phyloP scores from a whole-genome alignment of 75 land plant genomes.

The Ceratopteris richardii region DNA sequence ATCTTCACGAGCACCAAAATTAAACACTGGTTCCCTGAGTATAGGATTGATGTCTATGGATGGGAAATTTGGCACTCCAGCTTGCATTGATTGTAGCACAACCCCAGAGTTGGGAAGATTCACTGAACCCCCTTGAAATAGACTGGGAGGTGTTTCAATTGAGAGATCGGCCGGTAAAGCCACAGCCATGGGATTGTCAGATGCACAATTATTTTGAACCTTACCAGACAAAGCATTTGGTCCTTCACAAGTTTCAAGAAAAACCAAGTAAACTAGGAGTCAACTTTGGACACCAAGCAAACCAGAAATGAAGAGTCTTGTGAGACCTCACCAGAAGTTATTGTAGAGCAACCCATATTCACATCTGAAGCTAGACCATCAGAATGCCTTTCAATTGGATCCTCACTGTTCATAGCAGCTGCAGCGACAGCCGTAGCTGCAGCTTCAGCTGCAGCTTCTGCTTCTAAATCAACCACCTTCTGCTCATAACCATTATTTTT shows the following conservation, averaged over 20 bases:
- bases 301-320: neutral
- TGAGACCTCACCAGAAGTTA: neutral
- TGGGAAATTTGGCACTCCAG: constrained; percentile 50
- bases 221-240: neutral
- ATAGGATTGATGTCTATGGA: constrained; percentile 71
- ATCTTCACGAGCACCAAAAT: constrained; percentile 62
- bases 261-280: neutral
- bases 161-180: constrained; percentile 92
- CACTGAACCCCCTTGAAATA: constrained; percentile 7
- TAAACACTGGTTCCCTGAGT: constrained; percentile 67
- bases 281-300: neutral
- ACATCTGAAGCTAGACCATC: neutral
- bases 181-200: constrained; percentile 64
- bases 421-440: constrained; percentile 96
- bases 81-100: constrained; percentile 54
- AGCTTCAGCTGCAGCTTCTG: constrained; percentile 91
- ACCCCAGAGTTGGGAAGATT: constrained; percentile 51
- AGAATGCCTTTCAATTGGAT: constrained; percentile 31
- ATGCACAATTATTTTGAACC: neutral
- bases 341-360: neutral
- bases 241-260: neutral
- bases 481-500: constrained; percentile 22
- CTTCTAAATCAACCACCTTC: constrained; percentile 52
- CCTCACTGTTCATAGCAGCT: constrained; percentile 88
- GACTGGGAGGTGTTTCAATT: constrained; percentile 62